These are phyloP conservation scores for Trametes versicolor DNA, from an alignment of 1,284 basidiomycete genomes.

Conservation along the genomic window DNA sequence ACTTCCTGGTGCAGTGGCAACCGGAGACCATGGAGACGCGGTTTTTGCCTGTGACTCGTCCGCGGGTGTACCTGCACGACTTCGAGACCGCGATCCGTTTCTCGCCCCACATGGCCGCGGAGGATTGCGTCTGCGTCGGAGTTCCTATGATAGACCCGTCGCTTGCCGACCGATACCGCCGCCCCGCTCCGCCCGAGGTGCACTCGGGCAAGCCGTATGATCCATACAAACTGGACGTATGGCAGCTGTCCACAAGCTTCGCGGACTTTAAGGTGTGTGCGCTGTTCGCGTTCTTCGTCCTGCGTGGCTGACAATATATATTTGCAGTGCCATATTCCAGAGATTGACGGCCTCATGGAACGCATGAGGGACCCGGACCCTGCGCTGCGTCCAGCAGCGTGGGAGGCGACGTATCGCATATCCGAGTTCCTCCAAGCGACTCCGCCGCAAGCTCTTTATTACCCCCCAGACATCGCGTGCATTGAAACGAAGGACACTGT, in stretches of 20 bases:
- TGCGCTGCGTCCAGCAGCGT: neutral
- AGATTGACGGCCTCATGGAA: neutral
- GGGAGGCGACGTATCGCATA: neutral
- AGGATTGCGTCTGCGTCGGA: conserved; percentile 23
- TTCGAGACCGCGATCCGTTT: conserved; percentile 22
- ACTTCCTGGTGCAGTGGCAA: conserved; percentile 24
- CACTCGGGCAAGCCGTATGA: conserved; percentile 34
- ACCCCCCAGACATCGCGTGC: neutral
- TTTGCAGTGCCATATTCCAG: neutral
- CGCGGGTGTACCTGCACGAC: conserved; percentile 25
- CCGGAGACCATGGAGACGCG: conserved; percentile 10
- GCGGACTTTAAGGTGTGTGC: conserved; percentile 24
- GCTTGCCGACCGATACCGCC: conserved; percentile 24
- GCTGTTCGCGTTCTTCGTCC: neutral
- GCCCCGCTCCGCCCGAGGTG: conserved; percentile 33
- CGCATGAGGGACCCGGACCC: neutral
- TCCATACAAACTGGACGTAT: conserved; percentile 45
- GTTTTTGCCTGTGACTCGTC: neutral
- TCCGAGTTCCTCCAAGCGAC: neutral
- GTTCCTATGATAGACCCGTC: conserved; percentile 8
- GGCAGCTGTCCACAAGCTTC: conserved; percentile 39
- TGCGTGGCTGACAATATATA: neutral
- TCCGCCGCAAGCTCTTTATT: neutral
- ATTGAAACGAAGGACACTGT: neutral
- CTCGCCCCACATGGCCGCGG: conserved; percentile 17